These are phyloP conservation scores for Pleurotus tuber-regium DNA, from an alignment of 768 basidiomycete species.

Conservation along the genomic window DNA sequence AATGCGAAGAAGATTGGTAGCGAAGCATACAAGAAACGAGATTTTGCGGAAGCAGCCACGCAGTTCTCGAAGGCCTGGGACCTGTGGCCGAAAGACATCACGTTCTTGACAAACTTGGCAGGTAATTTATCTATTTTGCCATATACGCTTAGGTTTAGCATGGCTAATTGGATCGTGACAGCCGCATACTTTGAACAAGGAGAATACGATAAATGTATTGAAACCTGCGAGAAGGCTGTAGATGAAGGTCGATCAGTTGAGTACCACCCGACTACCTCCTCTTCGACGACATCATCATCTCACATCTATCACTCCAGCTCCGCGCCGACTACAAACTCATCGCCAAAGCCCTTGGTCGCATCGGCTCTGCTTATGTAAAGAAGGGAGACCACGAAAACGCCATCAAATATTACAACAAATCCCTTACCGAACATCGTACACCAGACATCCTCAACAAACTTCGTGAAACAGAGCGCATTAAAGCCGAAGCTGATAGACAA, in stretches of 20 bases:
- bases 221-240: slow-evolving; percentile 92
- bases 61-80: slow-evolving; percentile 92
- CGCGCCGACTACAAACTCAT: slow-evolving; percentile 94
- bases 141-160: neutral
- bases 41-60: slow-evolving; percentile 73
- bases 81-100: slow-evolving; percentile 87
- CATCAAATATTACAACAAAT: slow-evolving; percentile 91
- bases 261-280: neutral
- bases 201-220: slow-evolving; percentile 87
- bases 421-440: slow-evolving; percentile 94
- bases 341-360: slow-evolving; percentile 91
- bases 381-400: slow-evolving; percentile 75
- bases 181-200: slow-evolving; percentile 95
- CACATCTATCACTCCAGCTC: slow-evolving; percentile 38
- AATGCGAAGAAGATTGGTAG: slow-evolving; percentile 76
- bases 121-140: slow-evolving; percentile 40
- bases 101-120: slow-evolving; percentile 88
- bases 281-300: neutral
- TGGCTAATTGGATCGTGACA: slow-evolving; percentile 23
- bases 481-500: slow-evolving; percentile 72
- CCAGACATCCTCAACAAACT: slow-evolving; percentile 90
- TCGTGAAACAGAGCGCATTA: slow-evolving; percentile 74
- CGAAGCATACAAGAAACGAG: slow-evolving; percentile 82
- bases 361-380: slow-evolving; percentile 81
- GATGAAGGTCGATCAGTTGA: slow-evolving; percentile 85